These are phyloP conservation scores for Kokia cookei DNA, from an alignment of 441 rosid genomes.

Conservation along the genomic window DNA sequence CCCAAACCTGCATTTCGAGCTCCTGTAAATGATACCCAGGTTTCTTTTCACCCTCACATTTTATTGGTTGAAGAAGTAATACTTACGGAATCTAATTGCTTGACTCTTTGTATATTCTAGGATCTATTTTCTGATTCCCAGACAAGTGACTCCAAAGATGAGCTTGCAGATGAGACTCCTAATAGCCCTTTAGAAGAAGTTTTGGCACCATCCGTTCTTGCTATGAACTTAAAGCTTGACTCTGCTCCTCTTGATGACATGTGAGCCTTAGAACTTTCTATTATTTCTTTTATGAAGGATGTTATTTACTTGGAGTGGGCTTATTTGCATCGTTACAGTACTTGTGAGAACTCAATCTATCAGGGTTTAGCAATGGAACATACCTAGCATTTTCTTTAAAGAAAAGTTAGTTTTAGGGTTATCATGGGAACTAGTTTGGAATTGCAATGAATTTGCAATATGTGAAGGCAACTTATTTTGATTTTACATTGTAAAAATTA, in stretches of 20 bases:
- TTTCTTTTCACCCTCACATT: constrained; percentile 13
- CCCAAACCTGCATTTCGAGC: constrained; percentile 36
- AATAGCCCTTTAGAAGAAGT: constrained; percentile 56
- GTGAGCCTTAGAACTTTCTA: constrained; percentile 29
- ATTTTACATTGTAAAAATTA: not conserved
- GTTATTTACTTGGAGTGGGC: not conserved
- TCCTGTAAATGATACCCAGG: constrained; percentile 58
- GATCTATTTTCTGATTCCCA: constrained; percentile 49
- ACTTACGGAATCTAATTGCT: constrained; percentile 1
- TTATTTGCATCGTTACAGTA: not conserved
- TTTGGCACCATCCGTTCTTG: constrained; percentile 58
- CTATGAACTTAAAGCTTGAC: constrained; percentile 68
- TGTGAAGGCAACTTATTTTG: not conserved
- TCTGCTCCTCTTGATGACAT: constrained; percentile 47
- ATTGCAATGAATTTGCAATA: not conserved
- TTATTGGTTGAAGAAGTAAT: not conserved
- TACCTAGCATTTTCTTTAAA: not conserved
- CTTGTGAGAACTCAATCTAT: not conserved
- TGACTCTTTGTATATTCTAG: constrained; percentile 29
- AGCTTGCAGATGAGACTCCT: constrained; percentile 39
- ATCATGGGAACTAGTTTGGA: not conserved
- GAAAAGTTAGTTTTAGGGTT: not conserved
- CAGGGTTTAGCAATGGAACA: not conserved
- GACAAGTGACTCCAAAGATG: constrained; percentile 39
- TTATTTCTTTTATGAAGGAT: not conserved